Evolutionary conservation across 2,329 filamentous ascomycete genomes (phyloP).

Genomic region (Lachnellula hyalina): DNA sequence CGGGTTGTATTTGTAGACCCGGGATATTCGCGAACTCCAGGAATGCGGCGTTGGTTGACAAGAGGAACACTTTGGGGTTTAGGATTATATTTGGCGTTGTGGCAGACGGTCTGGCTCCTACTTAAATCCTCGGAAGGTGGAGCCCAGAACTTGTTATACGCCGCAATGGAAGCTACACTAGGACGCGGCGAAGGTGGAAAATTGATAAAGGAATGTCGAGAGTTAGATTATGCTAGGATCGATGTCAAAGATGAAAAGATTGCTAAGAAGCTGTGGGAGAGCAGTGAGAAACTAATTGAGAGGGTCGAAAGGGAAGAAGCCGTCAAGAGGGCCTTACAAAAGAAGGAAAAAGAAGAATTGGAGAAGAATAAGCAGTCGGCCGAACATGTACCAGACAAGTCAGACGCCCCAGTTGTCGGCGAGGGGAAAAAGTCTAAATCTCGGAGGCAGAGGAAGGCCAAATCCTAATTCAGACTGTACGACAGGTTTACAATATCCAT

Average conservation of each 20-base stretch:
- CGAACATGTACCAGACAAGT: conserved; percentile 19
- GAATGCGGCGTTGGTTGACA: conserved; percentile 81
- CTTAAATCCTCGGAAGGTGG: conserved; percentile 80
- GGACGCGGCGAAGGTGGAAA: conserved; percentile 61
- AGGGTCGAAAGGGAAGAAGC: conserved; percentile 76
- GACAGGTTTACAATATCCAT: background rate
- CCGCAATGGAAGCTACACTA: conserved; percentile 74
- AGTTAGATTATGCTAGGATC: conserved; percentile 63
- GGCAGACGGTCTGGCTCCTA: conserved; percentile 78
- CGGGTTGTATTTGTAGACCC: conserved; percentile 85
- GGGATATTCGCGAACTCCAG: conserved; percentile 76
- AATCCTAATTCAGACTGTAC: conserved; percentile 9
- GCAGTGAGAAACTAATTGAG: conserved; percentile 80
- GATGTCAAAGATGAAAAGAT: conserved; percentile 75
- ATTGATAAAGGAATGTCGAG: conserved; percentile 83
- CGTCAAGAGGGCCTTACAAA: conserved; percentile 37
- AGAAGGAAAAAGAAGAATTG: conserved; percentile 35
- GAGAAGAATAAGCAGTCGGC: conserved; percentile 24
- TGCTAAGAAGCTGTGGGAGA: conserved; percentile 84
- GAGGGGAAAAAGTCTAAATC: conserved; percentile 26
- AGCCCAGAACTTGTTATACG: conserved; percentile 80
- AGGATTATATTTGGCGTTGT: conserved; percentile 68
- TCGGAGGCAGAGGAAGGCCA: conserved; percentile 25
- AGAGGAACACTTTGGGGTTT: conserved; percentile 79
- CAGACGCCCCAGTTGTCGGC: conserved; percentile 31